These are phyloP conservation scores for Candida insectalens DNA, from an alignment of 805 yeast species.

Conservation along the genomic window DNA sequence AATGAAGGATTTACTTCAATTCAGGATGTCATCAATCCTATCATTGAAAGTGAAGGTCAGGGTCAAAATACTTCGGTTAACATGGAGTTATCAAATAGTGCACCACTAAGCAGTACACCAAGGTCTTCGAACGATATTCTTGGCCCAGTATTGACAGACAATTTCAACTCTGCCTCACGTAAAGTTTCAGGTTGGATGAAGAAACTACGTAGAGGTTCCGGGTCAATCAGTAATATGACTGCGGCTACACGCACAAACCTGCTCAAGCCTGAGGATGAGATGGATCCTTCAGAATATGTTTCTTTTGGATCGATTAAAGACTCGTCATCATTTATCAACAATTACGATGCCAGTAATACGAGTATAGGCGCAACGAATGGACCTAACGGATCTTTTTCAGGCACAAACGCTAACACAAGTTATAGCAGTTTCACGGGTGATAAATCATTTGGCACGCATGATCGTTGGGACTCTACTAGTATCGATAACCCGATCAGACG, in stretches of 20 bases:
- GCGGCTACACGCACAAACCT: background rate
- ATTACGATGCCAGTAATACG: slow-evolving; percentile 5
- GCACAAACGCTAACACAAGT: background rate
- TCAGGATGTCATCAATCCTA: background rate
- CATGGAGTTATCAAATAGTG: slow-evolving; percentile 3
- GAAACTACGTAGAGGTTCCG: slow-evolving; percentile 5
- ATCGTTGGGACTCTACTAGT: too few relatives aligned
- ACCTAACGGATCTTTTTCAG: background rate
- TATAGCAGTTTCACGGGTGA: background rate
- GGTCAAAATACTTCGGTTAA: background rate
- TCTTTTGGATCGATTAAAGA: slow-evolving; percentile 31
- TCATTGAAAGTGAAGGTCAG: background rate
- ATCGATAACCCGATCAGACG: too few relatives aligned
- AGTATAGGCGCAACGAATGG: background rate
- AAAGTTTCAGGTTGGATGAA: slow-evolving; percentile 19
- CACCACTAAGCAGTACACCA: slow-evolving; percentile 5
- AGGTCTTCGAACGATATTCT: slow-evolving; percentile 9
- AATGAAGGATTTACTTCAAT: background rate
- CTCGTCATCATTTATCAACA: slow-evolving; percentile 12
- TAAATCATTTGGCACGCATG: background rate
- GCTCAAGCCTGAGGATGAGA: too few relatives aligned
- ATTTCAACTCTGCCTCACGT: slow-evolving; percentile 16
- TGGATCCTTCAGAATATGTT: slow-evolving; percentile 22
- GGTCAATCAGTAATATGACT: background rate
- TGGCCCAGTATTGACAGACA: slow-evolving; percentile 17